Percentiles rank a stretch among this genome's conserved stretches.
Conservation (phyloP, 208 protist species). For the Herpetomonas samuelpessoai region DNA sequence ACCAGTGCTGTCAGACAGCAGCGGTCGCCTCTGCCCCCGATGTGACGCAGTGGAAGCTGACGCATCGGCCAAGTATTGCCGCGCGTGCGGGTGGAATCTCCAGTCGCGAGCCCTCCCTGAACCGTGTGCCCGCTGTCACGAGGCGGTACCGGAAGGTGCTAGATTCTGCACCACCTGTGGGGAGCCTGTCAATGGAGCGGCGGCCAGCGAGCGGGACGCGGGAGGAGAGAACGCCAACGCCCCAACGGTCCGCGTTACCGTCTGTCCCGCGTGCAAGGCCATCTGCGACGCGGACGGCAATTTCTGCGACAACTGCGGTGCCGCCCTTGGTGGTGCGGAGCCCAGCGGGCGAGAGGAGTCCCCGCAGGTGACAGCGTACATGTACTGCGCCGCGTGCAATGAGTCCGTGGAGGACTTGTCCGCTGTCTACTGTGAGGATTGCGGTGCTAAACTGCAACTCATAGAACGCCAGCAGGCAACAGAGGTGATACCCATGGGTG, state of each 20-base stretch:
- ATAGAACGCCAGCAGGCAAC: background rate
- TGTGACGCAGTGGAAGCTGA: conserved; percentile 82
- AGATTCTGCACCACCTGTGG: conserved; percentile 84
- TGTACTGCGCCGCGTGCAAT: conserved; percentile 65
- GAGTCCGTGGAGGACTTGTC: conserved; percentile 34
- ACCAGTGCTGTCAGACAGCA: too few species aligned
- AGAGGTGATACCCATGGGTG: too few species aligned
- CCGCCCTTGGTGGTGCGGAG: conserved; percentile 49
- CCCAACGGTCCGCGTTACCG: conserved; percentile 37
- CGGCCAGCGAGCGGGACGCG: conserved; percentile 28
- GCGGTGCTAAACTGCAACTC: conserved; percentile 54
- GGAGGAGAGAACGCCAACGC: conserved; percentile 48
- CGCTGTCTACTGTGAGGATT: conserved; percentile 79
- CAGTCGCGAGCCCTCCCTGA: conserved; percentile 25
- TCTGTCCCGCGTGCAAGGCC: conserved; percentile 66
- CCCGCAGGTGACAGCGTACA: conserved; percentile 5
- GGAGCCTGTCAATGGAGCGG: conserved; percentile 51
- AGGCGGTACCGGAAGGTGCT: conserved; percentile 64
- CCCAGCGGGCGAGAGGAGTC: background rate
- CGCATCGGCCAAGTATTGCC: conserved; percentile 71
- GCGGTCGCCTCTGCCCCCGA: conserved; percentile 42
- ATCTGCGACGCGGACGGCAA: conserved; percentile 80
- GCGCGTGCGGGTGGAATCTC: conserved; percentile 72
- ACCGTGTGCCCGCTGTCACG: conserved; percentile 64
- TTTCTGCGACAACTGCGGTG: conserved; percentile 87